These are phyloP conservation scores for Epichloe elymi DNA, from an alignment of 2,329 filamentous ascomycete genomes.

Conservation along the genomic window DNA sequence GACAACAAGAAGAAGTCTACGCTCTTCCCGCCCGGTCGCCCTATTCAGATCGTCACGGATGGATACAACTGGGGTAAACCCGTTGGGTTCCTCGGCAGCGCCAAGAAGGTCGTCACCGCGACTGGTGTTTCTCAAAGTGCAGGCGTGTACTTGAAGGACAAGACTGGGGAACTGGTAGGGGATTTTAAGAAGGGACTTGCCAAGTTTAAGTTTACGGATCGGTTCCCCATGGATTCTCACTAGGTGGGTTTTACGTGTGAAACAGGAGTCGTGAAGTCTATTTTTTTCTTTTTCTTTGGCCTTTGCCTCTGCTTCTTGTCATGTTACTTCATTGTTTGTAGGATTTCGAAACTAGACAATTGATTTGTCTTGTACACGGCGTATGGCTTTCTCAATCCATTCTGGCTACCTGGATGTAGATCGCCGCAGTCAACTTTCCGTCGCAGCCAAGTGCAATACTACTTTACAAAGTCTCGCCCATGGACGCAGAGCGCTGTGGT, in stretches of 20 bases:
- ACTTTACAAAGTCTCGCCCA: too few species aligned
- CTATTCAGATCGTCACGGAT: constrained; percentile 48
- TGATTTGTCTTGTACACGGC: too few species aligned
- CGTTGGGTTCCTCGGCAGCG: constrained; percentile 43
- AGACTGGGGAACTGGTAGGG: constrained; percentile 26
- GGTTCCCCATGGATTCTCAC: constrained; percentile 42
- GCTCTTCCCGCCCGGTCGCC: constrained; percentile 50
- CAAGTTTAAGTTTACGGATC: constrained; percentile 51
- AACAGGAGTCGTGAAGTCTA: constrained; percentile 5
- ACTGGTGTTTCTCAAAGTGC: constrained; percentile 30
- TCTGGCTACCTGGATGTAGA: too few species aligned
- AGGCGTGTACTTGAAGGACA: constrained; percentile 27
- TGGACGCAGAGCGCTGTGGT: too few species aligned
- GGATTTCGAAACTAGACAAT: too few species aligned
- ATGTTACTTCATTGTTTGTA: background rate
- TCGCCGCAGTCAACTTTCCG: too few species aligned
- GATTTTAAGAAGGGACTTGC: constrained; percentile 44
- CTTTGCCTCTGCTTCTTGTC: background rate
- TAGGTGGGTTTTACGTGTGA: background rate
- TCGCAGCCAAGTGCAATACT: too few species aligned
- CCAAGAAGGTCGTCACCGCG: constrained; percentile 21
- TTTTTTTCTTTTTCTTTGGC: background rate
- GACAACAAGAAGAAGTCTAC: constrained; percentile 27
- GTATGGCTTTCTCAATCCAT: too few species aligned
- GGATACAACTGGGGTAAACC: constrained; percentile 60